These are phyloP conservation scores for Chenopodium berlandieri DNA, from an alignment of 148 eudicot species.

Conservation along the genomic window DNA sequence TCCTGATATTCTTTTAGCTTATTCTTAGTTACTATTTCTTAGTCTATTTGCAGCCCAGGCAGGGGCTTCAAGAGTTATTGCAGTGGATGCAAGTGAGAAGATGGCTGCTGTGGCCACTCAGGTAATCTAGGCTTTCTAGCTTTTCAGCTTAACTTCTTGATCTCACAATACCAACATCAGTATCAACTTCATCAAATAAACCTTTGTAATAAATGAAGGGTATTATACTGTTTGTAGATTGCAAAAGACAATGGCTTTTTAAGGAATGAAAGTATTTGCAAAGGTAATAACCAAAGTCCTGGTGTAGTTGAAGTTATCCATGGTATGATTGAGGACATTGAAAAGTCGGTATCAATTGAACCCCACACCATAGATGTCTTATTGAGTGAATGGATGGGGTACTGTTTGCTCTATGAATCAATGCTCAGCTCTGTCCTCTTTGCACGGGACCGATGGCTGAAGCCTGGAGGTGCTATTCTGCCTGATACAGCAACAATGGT, in stretches of 20 bases:
- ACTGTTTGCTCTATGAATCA: conserved; percentile 91
- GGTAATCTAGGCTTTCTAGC: conserved; percentile 32
- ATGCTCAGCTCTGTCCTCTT: conserved; percentile 86
- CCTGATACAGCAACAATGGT: conserved; percentile 97
- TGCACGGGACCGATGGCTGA: conserved; percentile 94
- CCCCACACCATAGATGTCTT: conserved; percentile 81
- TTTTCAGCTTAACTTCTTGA: neutral
- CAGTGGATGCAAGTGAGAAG: conserved; percentile 94
- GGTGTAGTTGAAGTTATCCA: conserved; percentile 71
- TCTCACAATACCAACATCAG: neutral
- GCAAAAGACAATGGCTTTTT: conserved; percentile 72
- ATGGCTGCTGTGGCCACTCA: conserved; percentile 87
- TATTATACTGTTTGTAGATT: conserved; percentile 46
- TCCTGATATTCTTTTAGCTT: conserved; percentile 3
- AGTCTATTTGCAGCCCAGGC: conserved; percentile 97
- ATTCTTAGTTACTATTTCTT: conserved; percentile 36
- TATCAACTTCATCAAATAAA: neutral
- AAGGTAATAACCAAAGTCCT: conserved; percentile 20
- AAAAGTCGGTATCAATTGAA: conserved; percentile 43
- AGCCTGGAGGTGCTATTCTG: conserved; percentile 96
- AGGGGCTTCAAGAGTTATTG: conserved; percentile 86
- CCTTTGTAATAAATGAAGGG: conserved; percentile 6
- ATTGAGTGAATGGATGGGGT: conserved; percentile 99
- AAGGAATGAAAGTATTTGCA: conserved; percentile 29
- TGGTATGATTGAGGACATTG: conserved; percentile 95